phyloP scores from a whole-genome alignment of 352 stramenopile genomes.

The Phytophthora foliorum region DNA sequence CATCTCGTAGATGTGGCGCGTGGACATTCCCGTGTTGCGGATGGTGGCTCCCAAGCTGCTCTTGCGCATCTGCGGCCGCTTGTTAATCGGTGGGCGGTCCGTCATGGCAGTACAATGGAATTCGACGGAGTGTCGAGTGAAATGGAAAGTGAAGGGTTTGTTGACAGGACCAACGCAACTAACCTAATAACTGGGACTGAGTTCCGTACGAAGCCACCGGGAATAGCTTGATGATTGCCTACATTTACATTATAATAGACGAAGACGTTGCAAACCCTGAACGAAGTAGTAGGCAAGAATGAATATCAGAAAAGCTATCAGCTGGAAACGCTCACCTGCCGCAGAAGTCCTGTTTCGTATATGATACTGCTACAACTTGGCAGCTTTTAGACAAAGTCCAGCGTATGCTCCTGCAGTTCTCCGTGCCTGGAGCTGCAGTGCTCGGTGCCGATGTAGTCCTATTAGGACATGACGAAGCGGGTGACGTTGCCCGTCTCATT shows the following conservation, averaged over 20 bases:
- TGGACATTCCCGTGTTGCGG: constrained; percentile 6
- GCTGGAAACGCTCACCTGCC: too few relatives aligned
- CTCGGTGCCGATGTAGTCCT: too few relatives aligned
- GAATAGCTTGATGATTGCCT: background rate
- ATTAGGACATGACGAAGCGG: background rate
- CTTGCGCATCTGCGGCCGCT: constrained; percentile 1
- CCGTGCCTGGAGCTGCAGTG: too few relatives aligned
- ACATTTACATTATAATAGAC: background rate
- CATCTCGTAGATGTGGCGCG: constrained; percentile 7
- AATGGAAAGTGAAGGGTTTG: background rate
- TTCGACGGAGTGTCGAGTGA: background rate
- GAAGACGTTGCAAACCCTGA: too few relatives aligned
- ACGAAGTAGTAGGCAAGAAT: too few relatives aligned
- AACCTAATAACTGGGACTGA: background rate
- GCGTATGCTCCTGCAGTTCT: too few relatives aligned
- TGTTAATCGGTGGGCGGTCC: constrained; percentile 1
- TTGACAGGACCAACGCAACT: background rate
- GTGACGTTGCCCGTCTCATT: background rate
- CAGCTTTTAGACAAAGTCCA: too few relatives aligned
- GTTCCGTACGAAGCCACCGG: background rate
- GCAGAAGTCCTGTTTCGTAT: background rate
- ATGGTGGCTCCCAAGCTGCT: background rate
- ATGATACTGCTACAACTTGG: background rate
- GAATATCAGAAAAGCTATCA: too few relatives aligned
- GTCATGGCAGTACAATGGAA: background rate